Base-by-base conservation (phyloP, 2,329 filamentous ascomycete genomes). In the Aspergillus glaucus region DNA sequence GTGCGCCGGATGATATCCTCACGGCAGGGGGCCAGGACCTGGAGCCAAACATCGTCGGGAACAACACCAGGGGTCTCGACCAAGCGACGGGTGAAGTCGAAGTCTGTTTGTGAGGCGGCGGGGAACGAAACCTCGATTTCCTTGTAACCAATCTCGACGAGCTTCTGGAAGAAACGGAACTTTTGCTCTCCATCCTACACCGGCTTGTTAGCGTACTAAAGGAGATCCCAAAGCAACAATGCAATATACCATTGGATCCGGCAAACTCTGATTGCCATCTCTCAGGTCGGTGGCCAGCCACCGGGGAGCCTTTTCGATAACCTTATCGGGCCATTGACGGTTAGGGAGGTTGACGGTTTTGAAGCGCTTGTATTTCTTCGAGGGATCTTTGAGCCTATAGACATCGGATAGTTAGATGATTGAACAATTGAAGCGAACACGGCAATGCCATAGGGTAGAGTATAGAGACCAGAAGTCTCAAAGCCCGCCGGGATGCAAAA, bases 121-220 rank as follows among this genome's bases (percentile, higher is more conserved):
- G 92, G 92, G 73, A 95, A 97, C 4, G 91, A 93, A 17, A 96
- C 86, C 68, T 97, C 92, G 57, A 97, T 96, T 73, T 97, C 92
- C 74, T 96, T 97, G 79, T 94, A 97, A 60, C 93, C 92, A 44
- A 96, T 79, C 53, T 92, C 84, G 62, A 86, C 82, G 47, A 97
- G 82, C 89, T 95, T 94, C 72, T 91, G 85, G 78, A 97, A 97
- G 78, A 91, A 97, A 53, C 79, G 78, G 82, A 87, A 93, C 75
- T 97, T 97, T 77, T 96, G 90, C 44, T 95, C 88, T 58, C 89
- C 89, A 64, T 89, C 93, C 88, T 93, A 61, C 46, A 50, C 44
- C 22, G 21, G 30, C 9, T 30, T 15, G 14, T 43, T 21, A 52
- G n/a, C 28, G 32, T 37, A 46, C 46, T 28, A 15, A 15, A 39